Conservation (phyloP, 306 rosid genomes). For the Lablab purpureus region DNA sequence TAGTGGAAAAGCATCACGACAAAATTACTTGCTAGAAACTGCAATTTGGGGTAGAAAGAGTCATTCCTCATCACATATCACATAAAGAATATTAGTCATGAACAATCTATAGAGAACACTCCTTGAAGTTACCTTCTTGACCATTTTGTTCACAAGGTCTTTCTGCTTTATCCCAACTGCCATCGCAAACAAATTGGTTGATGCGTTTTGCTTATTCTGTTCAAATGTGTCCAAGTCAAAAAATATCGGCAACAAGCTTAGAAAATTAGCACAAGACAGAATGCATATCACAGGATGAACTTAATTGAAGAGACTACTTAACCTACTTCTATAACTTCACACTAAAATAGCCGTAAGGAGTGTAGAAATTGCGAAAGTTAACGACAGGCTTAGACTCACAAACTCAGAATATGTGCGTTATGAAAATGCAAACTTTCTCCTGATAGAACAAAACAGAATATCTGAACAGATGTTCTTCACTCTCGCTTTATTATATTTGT, state of each 20-base stretch:
- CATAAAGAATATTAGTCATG: background rate
- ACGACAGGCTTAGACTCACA: background rate
- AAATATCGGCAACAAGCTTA: background rate
- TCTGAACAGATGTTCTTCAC: background rate
- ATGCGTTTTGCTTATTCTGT: slow-evolving; percentile 50
- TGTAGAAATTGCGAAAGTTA: background rate
- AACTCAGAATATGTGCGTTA: background rate
- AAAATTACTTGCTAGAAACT: slow-evolving; percentile 75
- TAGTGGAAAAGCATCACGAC: slow-evolving; percentile 83
- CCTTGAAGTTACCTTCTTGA: slow-evolving; percentile 62
- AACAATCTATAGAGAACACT: background rate
- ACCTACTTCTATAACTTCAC: slow-evolving; percentile 16
- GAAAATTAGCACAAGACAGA: background rate
- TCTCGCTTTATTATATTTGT: background rate
- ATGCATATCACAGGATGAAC: slow-evolving; percentile 18
- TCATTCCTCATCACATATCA: slow-evolving; percentile 18
- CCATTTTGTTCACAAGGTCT: slow-evolving; percentile 70
- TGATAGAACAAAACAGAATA: background rate
- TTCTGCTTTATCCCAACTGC: slow-evolving; percentile 77
- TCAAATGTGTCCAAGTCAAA: slow-evolving; percentile 33
- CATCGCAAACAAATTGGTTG: slow-evolving; percentile 61
- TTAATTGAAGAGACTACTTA: slow-evolving; percentile 4
- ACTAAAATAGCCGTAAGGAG: background rate
- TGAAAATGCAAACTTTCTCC: background rate
- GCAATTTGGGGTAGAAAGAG: slow-evolving; percentile 35